These are phyloP conservation scores for Populus davidiana DNA, from an alignment of 345 rosid genomes.

Conservation along the genomic window DNA sequence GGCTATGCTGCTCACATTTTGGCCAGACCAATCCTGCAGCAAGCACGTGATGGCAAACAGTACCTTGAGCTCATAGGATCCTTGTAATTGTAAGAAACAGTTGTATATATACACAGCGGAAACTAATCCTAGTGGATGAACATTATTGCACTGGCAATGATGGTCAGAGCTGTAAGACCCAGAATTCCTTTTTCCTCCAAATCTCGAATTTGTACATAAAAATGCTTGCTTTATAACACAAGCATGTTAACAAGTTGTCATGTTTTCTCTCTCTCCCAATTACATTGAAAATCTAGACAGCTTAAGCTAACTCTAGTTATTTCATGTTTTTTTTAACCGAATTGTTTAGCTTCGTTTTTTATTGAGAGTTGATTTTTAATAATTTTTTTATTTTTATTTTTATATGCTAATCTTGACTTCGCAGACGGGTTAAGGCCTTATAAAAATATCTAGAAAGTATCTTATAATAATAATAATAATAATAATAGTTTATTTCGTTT, in stretches of 20 bases:
- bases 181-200: background rate
- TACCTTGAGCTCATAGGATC: background rate
- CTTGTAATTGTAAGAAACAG: background rate
- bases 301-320: too few species aligned
- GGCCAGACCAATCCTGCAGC: constrained; percentile 87
- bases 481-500: too few species aligned
- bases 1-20: constrained; percentile 62
- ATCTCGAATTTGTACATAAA: background rate
- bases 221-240: background rate
- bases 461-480: too few species aligned
- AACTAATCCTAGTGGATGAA: constrained; percentile 27
- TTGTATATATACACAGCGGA: background rate
- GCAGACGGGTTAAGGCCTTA: fast-evolving
- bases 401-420: too few species aligned
- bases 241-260: background rate
- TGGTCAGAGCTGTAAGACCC: constrained; percentile 67
- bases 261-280: background rate
- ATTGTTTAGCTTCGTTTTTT: too few species aligned
- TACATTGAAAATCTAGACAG: background rate
- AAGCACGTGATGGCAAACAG: constrained; percentile 7
- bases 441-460: too few species aligned
- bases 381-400: too few species aligned
- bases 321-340: too few species aligned
- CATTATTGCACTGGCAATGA: constrained; percentile 80
- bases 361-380: too few species aligned